Base-by-base conservation (phyloP, 768 basidiomycete species). In the Podaxis rugospora region DNA sequence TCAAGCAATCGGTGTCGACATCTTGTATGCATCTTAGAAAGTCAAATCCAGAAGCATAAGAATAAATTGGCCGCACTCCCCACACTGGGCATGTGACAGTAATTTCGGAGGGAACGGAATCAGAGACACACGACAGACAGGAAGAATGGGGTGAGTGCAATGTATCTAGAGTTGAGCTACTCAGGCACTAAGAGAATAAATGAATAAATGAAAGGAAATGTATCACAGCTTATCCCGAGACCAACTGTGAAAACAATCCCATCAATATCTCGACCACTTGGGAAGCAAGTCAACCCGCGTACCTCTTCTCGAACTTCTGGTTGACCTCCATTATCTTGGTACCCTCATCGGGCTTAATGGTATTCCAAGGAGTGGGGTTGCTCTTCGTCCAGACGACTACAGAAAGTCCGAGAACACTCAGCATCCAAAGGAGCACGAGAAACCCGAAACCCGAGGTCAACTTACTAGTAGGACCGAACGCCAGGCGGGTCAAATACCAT, bases 301-400 rank as follows among this genome's bases (percentile, higher is more conserved):
- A 88, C 92, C 80, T 84, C 78, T 86, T 88, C 6, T 87, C 81
- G 66, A 93, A 92, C 66, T 84, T 87, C 70, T 89, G 86, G 76
- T 87, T 85, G 40, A 90, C 82, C 47, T 80, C 71, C 70, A 85
- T 67, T 62, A 93, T 47, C 75, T 93, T 93, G 56, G 82, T 90
- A 65, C 83, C 83, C 74, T 94, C 86, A 68, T 88, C 80, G 40
- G 81, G 86, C 71, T 90, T 80, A 70, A 94, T 82, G 59, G 83
- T 80, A 75, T 92, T 91, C 90, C 91, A 95, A n/a, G 93, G 93
- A 21, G 86, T 87, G 37, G 92, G 92, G 80, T 95, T 95, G 71
- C 49, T 82, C 66, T 82, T 83, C 58, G 81, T 81, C 82, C 83
- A 83, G 64, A 82, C 69, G 54, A 82, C 83, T 83, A 58, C n/a